phyloP scores from a whole-genome alignment of 169 alveolate genomes.

The Theileria equi region DNA sequence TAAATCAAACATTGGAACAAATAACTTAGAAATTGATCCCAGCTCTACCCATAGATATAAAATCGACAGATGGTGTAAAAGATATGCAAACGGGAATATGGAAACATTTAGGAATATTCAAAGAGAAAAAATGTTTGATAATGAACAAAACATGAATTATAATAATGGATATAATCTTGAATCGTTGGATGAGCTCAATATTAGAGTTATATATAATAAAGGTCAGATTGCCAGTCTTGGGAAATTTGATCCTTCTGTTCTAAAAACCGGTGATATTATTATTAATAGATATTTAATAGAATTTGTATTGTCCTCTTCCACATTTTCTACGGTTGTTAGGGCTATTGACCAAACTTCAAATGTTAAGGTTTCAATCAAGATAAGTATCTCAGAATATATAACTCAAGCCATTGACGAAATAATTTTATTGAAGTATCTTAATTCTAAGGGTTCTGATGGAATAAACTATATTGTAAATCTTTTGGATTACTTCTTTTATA shows the following conservation, averaged over 20 bases:
- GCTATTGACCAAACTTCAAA: conserved; percentile 20
- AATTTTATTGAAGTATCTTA: conserved; percentile 29
- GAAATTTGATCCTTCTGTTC: conserved; percentile 37
- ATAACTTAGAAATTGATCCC: conserved; percentile 5
- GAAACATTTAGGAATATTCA: conserved; percentile 47
- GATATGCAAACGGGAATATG: conserved; percentile 42
- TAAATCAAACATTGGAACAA: neutral
- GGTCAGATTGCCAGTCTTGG: conserved; percentile 45
- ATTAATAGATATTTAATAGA: conserved; percentile 23
- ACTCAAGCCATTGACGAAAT: conserved; percentile 62
- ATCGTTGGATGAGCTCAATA: conserved; percentile 38
- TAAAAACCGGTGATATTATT: conserved; percentile 38
- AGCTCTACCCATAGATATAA: conserved; percentile 12
- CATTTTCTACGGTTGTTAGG: conserved; percentile 41
- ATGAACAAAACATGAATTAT: neutral
- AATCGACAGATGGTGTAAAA: conserved; percentile 37
- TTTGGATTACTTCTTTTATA: conserved; percentile 45
- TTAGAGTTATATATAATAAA: conserved; percentile 14
- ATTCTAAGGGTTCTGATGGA: conserved; percentile 11
- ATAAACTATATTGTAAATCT: conserved; percentile 22
- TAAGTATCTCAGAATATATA: conserved; percentile 51
- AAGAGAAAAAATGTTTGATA: conserved; percentile 14
- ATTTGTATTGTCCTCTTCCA: conserved; percentile 29
- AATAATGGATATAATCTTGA: neutral
- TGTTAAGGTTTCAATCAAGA: conserved; percentile 37